Evolutionary conservation across 148 eudicot species (phyloP), one percentile per base, ranked within the genome.

Genomic region (Amaranthus cruentus): DNA sequence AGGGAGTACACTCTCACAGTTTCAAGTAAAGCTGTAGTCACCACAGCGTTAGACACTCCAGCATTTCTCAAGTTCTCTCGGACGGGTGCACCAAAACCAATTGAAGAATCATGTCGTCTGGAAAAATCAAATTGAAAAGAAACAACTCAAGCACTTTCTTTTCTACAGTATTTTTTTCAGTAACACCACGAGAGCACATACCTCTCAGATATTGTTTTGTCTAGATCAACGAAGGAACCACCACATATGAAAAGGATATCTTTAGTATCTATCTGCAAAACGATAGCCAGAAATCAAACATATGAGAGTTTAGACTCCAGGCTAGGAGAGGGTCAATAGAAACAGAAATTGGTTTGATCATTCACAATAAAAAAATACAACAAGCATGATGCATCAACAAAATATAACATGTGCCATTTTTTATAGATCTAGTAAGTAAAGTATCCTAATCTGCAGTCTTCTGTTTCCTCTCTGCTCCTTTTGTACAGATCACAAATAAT

Each of bases 191-290:
- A 18, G 46, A 79, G 54, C 60, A 48, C 57, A 77, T 68, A 91
- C 98, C 98, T 94, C 79, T 94, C 98, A 15, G 98, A 94, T 70
- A 94, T 91, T 47, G 97, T 94, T 77, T 91, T 94, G 70, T 94
- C 98, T 90, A 94, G 80, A 86, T 94, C 92, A 11, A 88, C 85
- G 70, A 93, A 93, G 68, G 98, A 96, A 74, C 98, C 98, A 49
- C 98, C 94, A 60, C 98, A 93, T 50, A 94, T 87, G 82, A 94
- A 94, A 71, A 94, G 96, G 73, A 94, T 91, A 69, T 94, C 96
- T 80, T 91, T 94, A 4, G 98, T 94, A 81, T 94, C 98, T 73
- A 94, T 86, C 98, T 94, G 88, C 65, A 74, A 66, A 68, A 62
- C 50, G 60, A 11, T 2, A 12, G 69, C 71, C 12, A 43, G 70